Conservation (phyloP, 2,329 filamentous ascomycete genomes). For the Nemania sp. region DNA sequence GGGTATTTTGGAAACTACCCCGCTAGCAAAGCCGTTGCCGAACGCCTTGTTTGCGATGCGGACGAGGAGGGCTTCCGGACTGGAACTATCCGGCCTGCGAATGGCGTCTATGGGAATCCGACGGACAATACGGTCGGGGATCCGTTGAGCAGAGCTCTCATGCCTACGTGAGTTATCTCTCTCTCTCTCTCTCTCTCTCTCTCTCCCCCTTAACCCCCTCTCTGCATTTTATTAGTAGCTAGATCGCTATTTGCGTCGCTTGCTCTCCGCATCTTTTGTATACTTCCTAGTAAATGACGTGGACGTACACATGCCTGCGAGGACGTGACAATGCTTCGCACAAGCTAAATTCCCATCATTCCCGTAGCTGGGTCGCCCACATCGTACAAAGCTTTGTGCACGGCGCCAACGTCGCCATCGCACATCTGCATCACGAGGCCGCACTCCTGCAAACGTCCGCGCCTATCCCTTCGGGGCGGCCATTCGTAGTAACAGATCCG, state of each 20-base stretch:
- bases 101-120: constrained; percentile 57
- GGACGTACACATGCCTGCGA: not conserved
- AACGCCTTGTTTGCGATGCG: constrained; percentile 52
- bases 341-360: constrained; percentile 3
- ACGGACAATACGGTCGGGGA: constrained; percentile 52
- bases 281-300: not conserved
- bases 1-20: constrained; percentile 57
- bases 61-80: constrained; percentile 50
- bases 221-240: not conserved
- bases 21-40: constrained; percentile 55
- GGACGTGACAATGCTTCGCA: not conserved
- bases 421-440: constrained; percentile 49
- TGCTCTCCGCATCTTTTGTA: not conserved
- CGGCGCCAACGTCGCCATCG: constrained; percentile 48
- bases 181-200: not conserved
- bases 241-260: not conserved
- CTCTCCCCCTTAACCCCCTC: not conserved
- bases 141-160: constrained; percentile 45
- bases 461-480: constrained; percentile 43
- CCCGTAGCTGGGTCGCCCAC: constrained; percentile 44
- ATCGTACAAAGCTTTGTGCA: constrained; percentile 49
- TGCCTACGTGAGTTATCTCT: constrained; percentile 52
- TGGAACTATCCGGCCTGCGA: constrained; percentile 56
- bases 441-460: constrained; percentile 40
- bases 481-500: constrained; percentile 49